Percentiles rank a stretch among this genome's conserved stretches.
Evolutionary conservation across 345 rosid species (phyloP).

Genomic region (Acer saccharum): DNA sequence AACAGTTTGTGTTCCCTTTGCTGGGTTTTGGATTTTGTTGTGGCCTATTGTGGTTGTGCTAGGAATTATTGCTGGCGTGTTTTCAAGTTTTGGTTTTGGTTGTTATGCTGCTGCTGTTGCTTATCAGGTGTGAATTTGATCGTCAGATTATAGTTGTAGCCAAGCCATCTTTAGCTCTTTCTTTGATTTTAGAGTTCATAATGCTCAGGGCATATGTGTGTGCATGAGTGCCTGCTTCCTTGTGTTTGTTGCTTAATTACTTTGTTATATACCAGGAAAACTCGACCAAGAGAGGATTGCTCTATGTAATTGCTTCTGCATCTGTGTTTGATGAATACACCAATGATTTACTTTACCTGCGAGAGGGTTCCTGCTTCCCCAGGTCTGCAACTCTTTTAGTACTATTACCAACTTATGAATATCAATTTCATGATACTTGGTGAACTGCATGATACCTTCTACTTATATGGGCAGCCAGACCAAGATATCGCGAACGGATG

Average conservation of each 20-base stretch:
- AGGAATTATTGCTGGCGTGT: slow-evolving; percentile 16
- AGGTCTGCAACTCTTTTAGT: slow-evolving; percentile 9
- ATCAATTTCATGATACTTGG: background rate
- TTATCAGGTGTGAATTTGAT: slow-evolving; percentile 21
- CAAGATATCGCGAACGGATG: slow-evolving; percentile 19
- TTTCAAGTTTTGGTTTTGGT: slow-evolving; percentile 25
- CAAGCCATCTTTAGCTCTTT: background rate
- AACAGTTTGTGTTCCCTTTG: slow-evolving; percentile 35
- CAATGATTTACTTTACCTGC: slow-evolving; percentile 29
- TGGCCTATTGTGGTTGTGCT: slow-evolving; percentile 31
- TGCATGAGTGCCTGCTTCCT: background rate
- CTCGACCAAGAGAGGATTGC: slow-evolving; percentile 28
- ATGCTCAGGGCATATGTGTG: background rate
- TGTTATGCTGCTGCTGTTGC: slow-evolving; percentile 27
- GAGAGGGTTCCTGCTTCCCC: slow-evolving; percentile 33
- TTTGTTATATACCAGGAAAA: slow-evolving; percentile 16
- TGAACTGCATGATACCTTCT: background rate
- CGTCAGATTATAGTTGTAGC: background rate
- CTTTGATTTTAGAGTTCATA: background rate
- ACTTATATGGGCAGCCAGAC: slow-evolving; percentile 19
- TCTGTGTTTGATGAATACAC: slow-evolving; percentile 29
- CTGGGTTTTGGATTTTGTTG: slow-evolving; percentile 25
- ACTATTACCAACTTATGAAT: background rate
- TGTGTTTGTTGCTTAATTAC: background rate
- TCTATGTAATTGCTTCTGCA: slow-evolving; percentile 26